These are phyloP conservation scores for Nakazawaea sp. DNA, from an alignment of 805 yeast genomes.

Conservation along the genomic window DNA sequence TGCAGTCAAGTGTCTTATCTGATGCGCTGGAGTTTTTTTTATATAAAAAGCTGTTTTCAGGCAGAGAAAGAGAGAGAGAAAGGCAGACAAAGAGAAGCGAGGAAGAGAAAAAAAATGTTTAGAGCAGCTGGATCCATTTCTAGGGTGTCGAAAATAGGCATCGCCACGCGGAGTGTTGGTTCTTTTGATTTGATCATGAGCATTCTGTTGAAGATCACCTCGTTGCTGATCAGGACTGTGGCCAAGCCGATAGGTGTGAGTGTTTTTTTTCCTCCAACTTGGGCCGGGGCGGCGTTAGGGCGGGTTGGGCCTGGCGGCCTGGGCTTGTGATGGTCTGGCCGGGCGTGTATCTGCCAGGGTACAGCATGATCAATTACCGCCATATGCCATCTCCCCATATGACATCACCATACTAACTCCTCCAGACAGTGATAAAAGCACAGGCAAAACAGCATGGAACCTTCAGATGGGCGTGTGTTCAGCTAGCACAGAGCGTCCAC, in stretches of 20 bases:
- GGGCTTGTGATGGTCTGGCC: neutral
- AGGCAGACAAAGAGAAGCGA: neutral
- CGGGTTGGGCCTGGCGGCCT: too few species aligned
- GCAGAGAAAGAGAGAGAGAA: neutral
- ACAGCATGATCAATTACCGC: neutral
- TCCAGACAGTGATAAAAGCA: conserved; percentile 51
- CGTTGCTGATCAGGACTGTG: conserved; percentile 64
- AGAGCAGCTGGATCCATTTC: too few species aligned
- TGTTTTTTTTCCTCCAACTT: too few species aligned
- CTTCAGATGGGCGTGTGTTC: conserved; percentile 58
- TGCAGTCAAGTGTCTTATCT: too few species aligned
- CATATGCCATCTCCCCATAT: neutral
- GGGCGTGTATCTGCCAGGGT: neutral
- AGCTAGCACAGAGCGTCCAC: conserved; percentile 68
- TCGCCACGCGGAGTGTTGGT: conserved; percentile 1
- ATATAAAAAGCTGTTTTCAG: too few species aligned
- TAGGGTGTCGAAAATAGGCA: conserved; percentile 3
- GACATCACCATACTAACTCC: conserved; percentile 1
- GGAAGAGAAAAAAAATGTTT: conserved; percentile 3
- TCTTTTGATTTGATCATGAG: conserved; percentile 49
- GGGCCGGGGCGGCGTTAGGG: too few species aligned
- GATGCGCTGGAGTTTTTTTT: too few species aligned
- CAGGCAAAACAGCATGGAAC: conserved; percentile 69
- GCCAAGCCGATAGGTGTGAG: conserved; percentile 71
- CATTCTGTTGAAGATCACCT: conserved; percentile 65